Conservation (phyloP, 768 basidiomycete species). For the Lactarius akahatsu region DNA sequence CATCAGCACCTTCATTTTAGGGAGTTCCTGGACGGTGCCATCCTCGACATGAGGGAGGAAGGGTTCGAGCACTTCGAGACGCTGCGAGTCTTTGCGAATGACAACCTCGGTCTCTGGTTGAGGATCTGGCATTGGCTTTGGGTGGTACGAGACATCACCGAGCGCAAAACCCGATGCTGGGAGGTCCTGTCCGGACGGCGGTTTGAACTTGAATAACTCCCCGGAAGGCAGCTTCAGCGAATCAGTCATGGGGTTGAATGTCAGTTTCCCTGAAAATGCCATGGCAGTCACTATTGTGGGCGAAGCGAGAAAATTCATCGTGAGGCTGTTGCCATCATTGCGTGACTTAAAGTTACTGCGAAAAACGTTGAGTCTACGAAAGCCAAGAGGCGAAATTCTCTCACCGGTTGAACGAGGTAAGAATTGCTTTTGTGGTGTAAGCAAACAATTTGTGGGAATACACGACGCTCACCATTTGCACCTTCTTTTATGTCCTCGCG, state of each 20-base stretch:
- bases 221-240: constrained; percentile 65
- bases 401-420: constrained; percentile 95
- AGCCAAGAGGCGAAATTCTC: constrained; percentile 9
- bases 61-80: constrained; percentile 84
- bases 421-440: constrained; percentile 59
- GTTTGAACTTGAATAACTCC: constrained; percentile 74
- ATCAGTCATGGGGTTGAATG: constrained; percentile 93
- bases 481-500: constrained; percentile 83
- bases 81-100: constrained; percentile 75
- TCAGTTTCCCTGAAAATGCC: constrained; percentile 91
- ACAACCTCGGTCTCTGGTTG: constrained; percentile 73
- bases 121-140: constrained; percentile 68
- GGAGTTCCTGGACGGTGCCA: constrained; percentile 66
- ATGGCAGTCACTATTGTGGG: constrained; percentile 97
- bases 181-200: constrained; percentile 83
- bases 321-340: constrained; percentile 92
- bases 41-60: constrained; percentile 75
- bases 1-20: constrained; percentile 80
- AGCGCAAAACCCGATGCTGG: constrained; percentile 79
- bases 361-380: constrained; percentile 5
- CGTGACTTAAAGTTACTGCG: constrained; percentile 82
- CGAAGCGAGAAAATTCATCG: constrained; percentile 98
- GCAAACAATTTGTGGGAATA: constrained; percentile 10
- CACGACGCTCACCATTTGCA: constrained; percentile 70
- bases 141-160: constrained; percentile 75